phyloP scores from a whole-genome alignment of 2,329 filamentous ascomycete species.

The Periconia macrospinosa region DNA sequence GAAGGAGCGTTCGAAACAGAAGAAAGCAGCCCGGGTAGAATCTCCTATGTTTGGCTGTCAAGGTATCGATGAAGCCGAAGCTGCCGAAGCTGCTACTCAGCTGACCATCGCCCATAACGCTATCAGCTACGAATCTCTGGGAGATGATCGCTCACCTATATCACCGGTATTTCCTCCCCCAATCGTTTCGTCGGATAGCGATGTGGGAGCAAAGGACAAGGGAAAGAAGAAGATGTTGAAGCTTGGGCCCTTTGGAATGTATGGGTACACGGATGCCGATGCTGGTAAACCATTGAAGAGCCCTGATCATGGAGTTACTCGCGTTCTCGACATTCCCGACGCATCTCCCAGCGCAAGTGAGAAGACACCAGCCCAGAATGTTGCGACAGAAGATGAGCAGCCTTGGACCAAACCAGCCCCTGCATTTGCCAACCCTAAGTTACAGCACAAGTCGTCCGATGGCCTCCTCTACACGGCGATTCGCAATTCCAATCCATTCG shows the following conservation, averaged over 20 bases:
- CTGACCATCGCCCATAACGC: background rate
- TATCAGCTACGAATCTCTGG: background rate
- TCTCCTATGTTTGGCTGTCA: conserved; percentile 23
- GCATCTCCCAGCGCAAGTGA: background rate
- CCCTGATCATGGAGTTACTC: conserved; percentile 24
- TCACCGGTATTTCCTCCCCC: background rate
- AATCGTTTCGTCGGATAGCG: background rate
- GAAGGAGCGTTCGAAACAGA: conserved; percentile 18
- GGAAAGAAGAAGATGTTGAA: background rate
- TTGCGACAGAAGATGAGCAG: background rate
- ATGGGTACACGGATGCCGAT: background rate
- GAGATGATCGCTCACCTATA: background rate
- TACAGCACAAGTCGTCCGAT: conserved; percentile 8
- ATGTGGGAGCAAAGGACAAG: background rate
- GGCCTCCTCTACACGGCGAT: conserved; percentile 19
- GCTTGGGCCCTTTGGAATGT: conserved; percentile 5
- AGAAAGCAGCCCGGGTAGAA: background rate
- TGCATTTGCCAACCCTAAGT: background rate
- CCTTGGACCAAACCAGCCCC: background rate
- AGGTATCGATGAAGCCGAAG: background rate
- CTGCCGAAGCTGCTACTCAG: background rate
- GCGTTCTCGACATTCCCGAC: background rate
- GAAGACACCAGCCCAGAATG: background rate
- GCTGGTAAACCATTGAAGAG: conserved; percentile 14
- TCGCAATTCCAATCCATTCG: conserved; percentile 18